Base-by-base conservation (phyloP, 176 grass and related monocot genomes). In the Eragrostis nindensis region DNA sequence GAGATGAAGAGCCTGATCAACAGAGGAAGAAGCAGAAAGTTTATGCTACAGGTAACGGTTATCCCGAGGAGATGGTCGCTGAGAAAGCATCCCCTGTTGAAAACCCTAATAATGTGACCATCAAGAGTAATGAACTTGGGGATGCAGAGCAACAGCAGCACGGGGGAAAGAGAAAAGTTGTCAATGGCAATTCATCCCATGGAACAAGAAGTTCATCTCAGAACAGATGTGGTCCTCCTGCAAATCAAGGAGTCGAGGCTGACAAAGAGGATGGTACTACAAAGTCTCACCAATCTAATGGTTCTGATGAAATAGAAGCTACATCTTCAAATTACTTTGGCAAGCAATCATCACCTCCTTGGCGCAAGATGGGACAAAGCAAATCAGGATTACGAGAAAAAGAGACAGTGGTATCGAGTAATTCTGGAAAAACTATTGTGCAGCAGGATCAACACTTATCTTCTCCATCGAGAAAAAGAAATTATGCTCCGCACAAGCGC, bases 11-110 rank as follows among this genome's bases (percentile, higher is more conserved):
- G 13, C 36, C 75, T 73, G 45, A 62, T 73, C 67, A 43, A 38
- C 83, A 24, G 40, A 48, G 72, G 18, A 76, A 84, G 82, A 76
- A 76, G 72, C 82, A 85, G 59, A 85, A 85, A 79, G 54, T 78
- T 65, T 71, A 76, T 75, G 77, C 27, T 62, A 47, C 14, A 40
- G 62, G 45, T 65, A 66, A 59, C 81, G 71, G 26, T 48, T 65
- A 8, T 42, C 21, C 71, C 55, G 39, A 64, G 71, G 77, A 75
- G 30, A 30, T 65, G 49, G 13, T 76, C 27, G 76, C 49, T 70
- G 27, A 71, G 69, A 81, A 85, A 5, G 62, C 11, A 53, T 64
- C 65, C 40, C 4, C 19, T 78, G 53, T 59, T 72, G 50, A 10
- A 25, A 78, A 82, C 26, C 30, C 42, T 74, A 8, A 44, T 70